A percentile compares a stretch with the other conserved stretches of the same genome.
Evolutionary conservation across 352 stramenopile genomes (phyloP).

Genomic region (Aphanomyces cochlioides): DNA sequence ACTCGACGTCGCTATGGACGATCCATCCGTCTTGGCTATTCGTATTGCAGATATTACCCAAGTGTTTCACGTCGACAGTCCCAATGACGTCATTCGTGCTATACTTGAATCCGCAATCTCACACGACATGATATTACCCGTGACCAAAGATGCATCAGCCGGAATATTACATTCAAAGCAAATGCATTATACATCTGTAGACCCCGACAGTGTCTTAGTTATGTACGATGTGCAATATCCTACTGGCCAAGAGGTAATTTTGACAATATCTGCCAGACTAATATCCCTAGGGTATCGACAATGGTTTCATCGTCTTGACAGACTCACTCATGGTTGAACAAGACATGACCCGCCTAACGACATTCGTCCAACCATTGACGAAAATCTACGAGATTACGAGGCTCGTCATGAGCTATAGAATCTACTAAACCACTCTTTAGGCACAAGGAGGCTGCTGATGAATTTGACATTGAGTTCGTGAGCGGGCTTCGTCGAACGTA

Average conservation of each 20-base stretch:
- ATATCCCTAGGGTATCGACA: neutral
- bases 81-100: constrained; percentile 21
- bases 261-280: neutral
- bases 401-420: neutral
- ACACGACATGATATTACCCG: neutral
- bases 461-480: constrained; percentile 72
- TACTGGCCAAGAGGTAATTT: neutral
- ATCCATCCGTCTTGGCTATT: constrained; percentile 10
- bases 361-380: constrained; percentile 16
- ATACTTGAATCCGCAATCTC: neutral
- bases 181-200: constrained; percentile 12
- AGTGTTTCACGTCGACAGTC: constrained; percentile 6
- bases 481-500: constrained; percentile 72
- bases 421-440: neutral
- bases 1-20: constrained; percentile 6
- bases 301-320: constrained; percentile 6
- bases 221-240: constrained; percentile 20
- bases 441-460: constrained; percentile 45
- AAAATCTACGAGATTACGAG: constrained; percentile 22
- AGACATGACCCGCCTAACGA: neutral
- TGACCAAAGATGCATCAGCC: neutral
- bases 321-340: neutral
- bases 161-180: constrained; percentile 4
- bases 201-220: neutral
- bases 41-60: neutral